Percentiles rank a stretch among this genome's conserved stretches.
These are phyloP conservation scores for Trichosporon asahii DNA, from an alignment of 1,284 basidiomycete genomes.

Conservation along the genomic window DNA sequence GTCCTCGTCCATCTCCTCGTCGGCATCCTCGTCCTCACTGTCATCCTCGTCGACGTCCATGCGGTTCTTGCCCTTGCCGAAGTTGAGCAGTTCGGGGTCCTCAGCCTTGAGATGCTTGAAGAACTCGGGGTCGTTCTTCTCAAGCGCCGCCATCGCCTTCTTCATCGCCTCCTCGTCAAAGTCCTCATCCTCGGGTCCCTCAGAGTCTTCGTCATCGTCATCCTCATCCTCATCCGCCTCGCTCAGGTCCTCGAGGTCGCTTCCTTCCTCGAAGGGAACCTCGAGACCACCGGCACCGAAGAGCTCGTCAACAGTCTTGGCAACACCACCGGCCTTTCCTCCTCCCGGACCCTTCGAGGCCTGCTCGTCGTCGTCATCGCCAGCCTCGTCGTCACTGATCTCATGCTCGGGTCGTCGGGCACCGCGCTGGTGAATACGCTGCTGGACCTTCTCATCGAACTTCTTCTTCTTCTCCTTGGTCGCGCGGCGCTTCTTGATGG, in stretches of 20 bases:
- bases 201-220: constrained; percentile 45
- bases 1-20: constrained; percentile 49
- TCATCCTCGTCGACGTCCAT: constrained; percentile 49
- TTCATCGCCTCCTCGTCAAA: constrained; percentile 64
- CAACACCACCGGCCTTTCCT: constrained; percentile 42
- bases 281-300: constrained; percentile 58
- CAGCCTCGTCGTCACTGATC: constrained; percentile 55
- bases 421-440: constrained; percentile 46
- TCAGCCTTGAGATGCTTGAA: constrained; percentile 98
- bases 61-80: constrained; percentile 55
- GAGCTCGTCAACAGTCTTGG: constrained; percentile 71
- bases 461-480: constrained; percentile 71
- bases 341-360: constrained; percentile 50
- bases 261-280: constrained; percentile 32
- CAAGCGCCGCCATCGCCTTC: constrained; percentile 77
- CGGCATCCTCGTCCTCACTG: constrained; percentile 50
- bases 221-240: constrained; percentile 53
- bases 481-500: constrained; percentile 72
- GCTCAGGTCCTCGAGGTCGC: constrained; percentile 62
- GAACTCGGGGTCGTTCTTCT: constrained; percentile 96
- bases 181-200: constrained; percentile 56
- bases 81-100: constrained; percentile 81
- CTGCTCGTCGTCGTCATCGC: constrained; percentile 42
- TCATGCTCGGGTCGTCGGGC: constrained; percentile 32
- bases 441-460: constrained; percentile 57